A percentile compares a stretch with the other conserved stretches of the same genome.
phyloP scores from a whole-genome alignment of 352 stramenopile species.

The Thalassiosira exigua region DNA sequence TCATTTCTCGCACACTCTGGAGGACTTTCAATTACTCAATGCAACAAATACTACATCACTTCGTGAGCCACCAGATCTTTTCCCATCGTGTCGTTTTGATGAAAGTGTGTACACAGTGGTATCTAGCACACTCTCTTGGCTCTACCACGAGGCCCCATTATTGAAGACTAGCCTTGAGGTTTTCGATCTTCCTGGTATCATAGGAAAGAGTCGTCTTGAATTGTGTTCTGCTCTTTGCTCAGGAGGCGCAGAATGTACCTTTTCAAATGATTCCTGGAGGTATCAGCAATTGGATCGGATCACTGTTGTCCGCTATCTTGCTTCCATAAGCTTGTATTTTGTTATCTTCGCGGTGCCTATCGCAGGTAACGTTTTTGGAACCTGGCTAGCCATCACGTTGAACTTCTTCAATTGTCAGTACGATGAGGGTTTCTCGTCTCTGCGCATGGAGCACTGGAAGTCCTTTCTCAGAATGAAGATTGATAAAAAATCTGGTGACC shows the following conservation, averaged over 20 bases:
- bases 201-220: conserved; percentile 51
- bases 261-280: conserved; percentile 39
- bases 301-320: conserved; percentile 54
- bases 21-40: conserved; percentile 53
- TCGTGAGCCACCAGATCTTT: conserved; percentile 15
- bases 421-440: conserved; percentile 62
- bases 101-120: conserved; percentile 43
- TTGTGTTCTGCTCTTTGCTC: conserved; percentile 59
- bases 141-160: conserved; percentile 52
- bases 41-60: conserved; percentile 34
- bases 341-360: conserved; percentile 63
- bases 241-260: conserved; percentile 36
- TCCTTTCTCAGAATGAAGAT: conserved; percentile 62
- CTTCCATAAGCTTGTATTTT: conserved; percentile 60
- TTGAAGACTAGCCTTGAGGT: conserved; percentile 52
- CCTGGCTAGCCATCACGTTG: conserved; percentile 62
- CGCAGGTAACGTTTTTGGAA: conserved; percentile 61
- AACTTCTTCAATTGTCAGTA: conserved; percentile 66
- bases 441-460: conserved; percentile 70
- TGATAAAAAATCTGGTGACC: conserved; percentile 58
- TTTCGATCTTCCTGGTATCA: conserved; percentile 59
- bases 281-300: conserved; percentile 49
- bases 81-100: conserved; percentile 33
- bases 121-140: conserved; percentile 37
- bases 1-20: conserved; percentile 53